Base-by-base conservation (phyloP, 2,329 filamentous ascomycete genomes). In the Fusarium tupiense region DNA sequence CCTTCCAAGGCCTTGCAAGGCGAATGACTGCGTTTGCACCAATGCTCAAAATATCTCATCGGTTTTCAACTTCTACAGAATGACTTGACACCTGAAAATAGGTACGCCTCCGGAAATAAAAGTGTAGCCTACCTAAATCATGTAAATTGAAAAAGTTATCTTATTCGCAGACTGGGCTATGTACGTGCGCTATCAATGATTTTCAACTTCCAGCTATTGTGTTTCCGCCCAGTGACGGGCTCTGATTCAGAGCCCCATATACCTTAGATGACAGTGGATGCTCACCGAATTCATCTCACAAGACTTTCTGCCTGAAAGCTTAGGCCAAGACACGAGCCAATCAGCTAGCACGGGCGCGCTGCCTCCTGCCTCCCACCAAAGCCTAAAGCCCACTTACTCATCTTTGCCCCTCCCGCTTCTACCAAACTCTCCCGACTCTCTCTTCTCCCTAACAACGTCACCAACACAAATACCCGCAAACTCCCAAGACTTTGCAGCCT, bases 351-450 rank as follows among this genome's bases (percentile, higher is more conserved):
- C 49, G n/a, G 26, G 58, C 58, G 59, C 64, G 64, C 67, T 74
- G 44, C 58, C 49, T 61, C 61, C 64, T 7, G 14, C 64, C 67
- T 54, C 54, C 59, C 53, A 52, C 54, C 37, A 58, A 57, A 64
- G 56, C 60, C 53, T 20, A 59, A 56, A 57, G 62, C 52, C 67
- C 54, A 72, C 71, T 74, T 74, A 74, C 72, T 74, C 72, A 74
- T 74, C 69, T 75, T 74, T 75, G 72, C 72, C 72, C 72, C 72
- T 75, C 72, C 69, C 67, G 56, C 60, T 74, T 74, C 70, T 56
- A 52, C 59, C 47, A 69, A 65, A 63, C 44, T 67, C 57, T 65
- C 71, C 44, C 59, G 24, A 41, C 43, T 43, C 63, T 61, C 64
- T 74, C 59, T 72, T 74, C 61, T 63, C 47, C 59, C 57, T 73